Conservation (phyloP, 2,329 filamentous ascomycete genomes). For the Ophiocordyceps camponoti-leonardi region DNA sequence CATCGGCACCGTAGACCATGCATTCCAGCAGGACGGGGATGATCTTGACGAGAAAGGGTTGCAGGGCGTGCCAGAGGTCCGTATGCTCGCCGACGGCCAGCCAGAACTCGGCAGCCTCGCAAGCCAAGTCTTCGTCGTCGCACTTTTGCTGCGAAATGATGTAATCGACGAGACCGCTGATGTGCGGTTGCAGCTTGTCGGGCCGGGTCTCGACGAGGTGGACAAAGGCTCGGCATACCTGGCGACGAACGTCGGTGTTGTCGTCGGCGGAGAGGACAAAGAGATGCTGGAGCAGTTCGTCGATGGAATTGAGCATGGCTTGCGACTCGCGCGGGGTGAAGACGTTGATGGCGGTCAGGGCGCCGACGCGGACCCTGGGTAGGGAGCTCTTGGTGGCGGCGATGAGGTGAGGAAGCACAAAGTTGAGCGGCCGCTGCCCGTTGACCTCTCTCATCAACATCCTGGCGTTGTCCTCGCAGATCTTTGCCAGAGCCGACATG, state of each 20-base stretch:
- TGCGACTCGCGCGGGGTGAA: constrained; percentile 77
- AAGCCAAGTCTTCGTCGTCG: constrained; percentile 75
- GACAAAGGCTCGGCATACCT: constrained; percentile 87
- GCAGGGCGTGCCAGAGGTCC: constrained; percentile 57
- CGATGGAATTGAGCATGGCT: constrained; percentile 64
- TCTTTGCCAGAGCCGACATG: constrained; percentile 83
- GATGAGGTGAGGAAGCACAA: constrained; percentile 80
- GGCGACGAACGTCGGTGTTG: constrained; percentile 68
- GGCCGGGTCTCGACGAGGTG: constrained; percentile 81
- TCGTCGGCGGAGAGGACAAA: constrained; percentile 66
- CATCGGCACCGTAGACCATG: constrained; percentile 94
- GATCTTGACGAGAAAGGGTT: constrained; percentile 65
- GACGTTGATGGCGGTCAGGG: constrained; percentile 74
- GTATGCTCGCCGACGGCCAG: constrained; percentile 81
- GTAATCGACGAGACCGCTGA: constrained; percentile 78
- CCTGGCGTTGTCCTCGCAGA: constrained; percentile 90
- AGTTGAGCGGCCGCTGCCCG: constrained; percentile 72
- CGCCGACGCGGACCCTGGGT: constrained; percentile 61
- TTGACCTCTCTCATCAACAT: constrained; percentile 75
- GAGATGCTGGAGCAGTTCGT: constrained; percentile 65
- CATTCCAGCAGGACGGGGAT: constrained; percentile 81
- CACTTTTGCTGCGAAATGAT: constrained; percentile 79
- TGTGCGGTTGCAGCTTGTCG: constrained; percentile 78
- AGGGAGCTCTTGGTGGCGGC: constrained; percentile 65
- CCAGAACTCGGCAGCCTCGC: constrained; percentile 97